Conservation (phyloP, 495 filamentous ascomycete species). For the Choiromyces venosus region DNA sequence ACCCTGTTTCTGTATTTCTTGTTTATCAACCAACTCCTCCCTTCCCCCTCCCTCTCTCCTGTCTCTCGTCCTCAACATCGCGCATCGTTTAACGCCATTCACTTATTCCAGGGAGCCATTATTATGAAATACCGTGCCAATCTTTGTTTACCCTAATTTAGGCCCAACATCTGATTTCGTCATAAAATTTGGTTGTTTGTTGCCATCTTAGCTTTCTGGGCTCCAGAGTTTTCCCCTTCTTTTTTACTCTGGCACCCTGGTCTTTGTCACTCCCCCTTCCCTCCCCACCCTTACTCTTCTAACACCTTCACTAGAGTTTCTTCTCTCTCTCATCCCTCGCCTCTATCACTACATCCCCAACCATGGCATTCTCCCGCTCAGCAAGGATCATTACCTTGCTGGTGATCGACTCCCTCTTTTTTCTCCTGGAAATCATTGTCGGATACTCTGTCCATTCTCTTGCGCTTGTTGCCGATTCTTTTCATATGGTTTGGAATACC, state of each 20-base stretch:
- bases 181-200: not conserved
- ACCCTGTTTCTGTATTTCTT: not conserved
- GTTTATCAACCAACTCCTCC: not conserved
- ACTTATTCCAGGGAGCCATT: not conserved
- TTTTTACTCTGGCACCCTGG: not conserved
- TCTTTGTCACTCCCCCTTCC: not conserved
- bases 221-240: not conserved
- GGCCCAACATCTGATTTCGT: not conserved
- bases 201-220: not conserved
- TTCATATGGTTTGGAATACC: constrained; percentile 74
- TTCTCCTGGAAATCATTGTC: constrained; percentile 76
- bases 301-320: not conserved
- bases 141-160: not conserved
- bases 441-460: constrained; percentile 84
- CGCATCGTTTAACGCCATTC: not conserved
- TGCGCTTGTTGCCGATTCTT: constrained; percentile 90
- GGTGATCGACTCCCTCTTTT: constrained; percentile 82
- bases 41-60: not conserved
- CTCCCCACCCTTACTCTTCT: not conserved
- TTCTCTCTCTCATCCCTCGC: not conserved
- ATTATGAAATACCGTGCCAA: not conserved
- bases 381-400: constrained; percentile 88
- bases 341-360: not conserved
- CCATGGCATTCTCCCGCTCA: constrained; percentile 88
- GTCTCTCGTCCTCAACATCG: not conserved